Percentiles rank a stretch among this genome's conserved stretches.
These are phyloP conservation scores for Carpinus viminea DNA, from an alignment of 306 rosid genomes.

Conservation along the genomic window DNA sequence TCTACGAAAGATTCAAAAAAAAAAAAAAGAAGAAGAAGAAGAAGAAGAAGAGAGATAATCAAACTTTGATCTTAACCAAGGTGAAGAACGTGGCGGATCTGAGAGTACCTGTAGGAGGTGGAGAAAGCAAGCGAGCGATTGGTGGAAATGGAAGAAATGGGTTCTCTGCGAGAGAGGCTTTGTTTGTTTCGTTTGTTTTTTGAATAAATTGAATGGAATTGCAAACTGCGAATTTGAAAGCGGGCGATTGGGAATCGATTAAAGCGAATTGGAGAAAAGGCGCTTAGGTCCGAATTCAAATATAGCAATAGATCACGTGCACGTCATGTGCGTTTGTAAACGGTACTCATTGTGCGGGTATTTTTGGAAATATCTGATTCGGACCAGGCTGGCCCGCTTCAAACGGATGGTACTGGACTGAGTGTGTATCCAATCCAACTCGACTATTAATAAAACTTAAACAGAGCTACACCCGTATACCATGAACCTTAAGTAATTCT, in stretches of 20 bases:
- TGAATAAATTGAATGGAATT: background rate
- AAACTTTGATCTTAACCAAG: slow-evolving; percentile 1
- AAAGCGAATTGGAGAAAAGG: slow-evolving; percentile 46
- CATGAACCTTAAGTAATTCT: too few relatives aligned
- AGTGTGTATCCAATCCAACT: background rate
- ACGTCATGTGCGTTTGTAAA: slow-evolving; percentile 45
- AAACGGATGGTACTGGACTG: slow-evolving; percentile 9
- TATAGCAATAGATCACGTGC: slow-evolving; percentile 38
- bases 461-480: background rate
- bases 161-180: slow-evolving; percentile 12
- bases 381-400: slow-evolving; percentile 20
- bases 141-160: slow-evolving; percentile 11
- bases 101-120: slow-evolving; percentile 30
- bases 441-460: background rate
- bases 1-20: background rate
- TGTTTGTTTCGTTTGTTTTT: slow-evolving; percentile 24
- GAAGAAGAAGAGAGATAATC: background rate
- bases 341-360: slow-evolving; percentile 40
- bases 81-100: slow-evolving; percentile 1
- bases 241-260: slow-evolving; percentile 39
- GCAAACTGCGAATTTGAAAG: slow-evolving; percentile 45
- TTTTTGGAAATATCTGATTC: slow-evolving; percentile 10
- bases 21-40: too few relatives aligned
- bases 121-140: slow-evolving; percentile 5
- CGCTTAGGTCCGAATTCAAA: slow-evolving; percentile 77